A percentile compares a stretch with the other conserved stretches of the same genome.
Conservation (phyloP, 2,329 filamentous ascomycete genomes). For the Ilyonectria robusta region DNA sequence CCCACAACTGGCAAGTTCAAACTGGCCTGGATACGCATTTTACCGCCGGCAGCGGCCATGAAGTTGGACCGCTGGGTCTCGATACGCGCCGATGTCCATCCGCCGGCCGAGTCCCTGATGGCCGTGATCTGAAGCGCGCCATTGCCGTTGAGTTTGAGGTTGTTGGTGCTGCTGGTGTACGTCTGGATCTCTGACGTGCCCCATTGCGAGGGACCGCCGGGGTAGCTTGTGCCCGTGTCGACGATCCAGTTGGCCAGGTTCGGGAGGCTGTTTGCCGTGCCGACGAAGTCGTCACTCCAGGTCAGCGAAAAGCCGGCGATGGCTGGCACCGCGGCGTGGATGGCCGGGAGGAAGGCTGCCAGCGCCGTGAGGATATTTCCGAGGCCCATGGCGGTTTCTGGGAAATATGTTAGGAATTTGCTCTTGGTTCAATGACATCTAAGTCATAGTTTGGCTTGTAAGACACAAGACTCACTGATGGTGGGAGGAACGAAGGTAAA, state of each 20-base stretch:
- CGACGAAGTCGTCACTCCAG: conserved; percentile 54
- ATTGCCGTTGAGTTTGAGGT: conserved; percentile 56
- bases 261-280: conserved; percentile 50
- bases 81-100: conserved; percentile 62
- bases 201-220: conserved; percentile 62
- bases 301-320: conserved; percentile 40
- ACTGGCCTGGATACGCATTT: conserved; percentile 23
- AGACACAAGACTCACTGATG: neutral
- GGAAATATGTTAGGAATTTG: neutral
- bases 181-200: conserved; percentile 64
- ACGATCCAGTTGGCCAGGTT: conserved; percentile 59
- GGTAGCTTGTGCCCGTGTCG: conserved; percentile 61
- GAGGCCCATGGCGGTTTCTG: neutral
- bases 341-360: neutral
- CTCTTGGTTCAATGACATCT: neutral
- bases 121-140: conserved; percentile 56
- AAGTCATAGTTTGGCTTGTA: neutral
- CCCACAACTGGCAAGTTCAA: conserved; percentile 19
- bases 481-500: neutral
- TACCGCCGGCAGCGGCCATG: conserved; percentile 14
- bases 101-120: conserved; percentile 43
- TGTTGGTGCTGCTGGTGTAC: conserved; percentile 58
- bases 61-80: conserved; percentile 50
- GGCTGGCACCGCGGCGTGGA: conserved; percentile 21
- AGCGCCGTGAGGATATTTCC: neutral